Evolutionary conservation across 345 rosid genomes (phyloP).

Genomic region (Cardamine resedifolia): DNA sequence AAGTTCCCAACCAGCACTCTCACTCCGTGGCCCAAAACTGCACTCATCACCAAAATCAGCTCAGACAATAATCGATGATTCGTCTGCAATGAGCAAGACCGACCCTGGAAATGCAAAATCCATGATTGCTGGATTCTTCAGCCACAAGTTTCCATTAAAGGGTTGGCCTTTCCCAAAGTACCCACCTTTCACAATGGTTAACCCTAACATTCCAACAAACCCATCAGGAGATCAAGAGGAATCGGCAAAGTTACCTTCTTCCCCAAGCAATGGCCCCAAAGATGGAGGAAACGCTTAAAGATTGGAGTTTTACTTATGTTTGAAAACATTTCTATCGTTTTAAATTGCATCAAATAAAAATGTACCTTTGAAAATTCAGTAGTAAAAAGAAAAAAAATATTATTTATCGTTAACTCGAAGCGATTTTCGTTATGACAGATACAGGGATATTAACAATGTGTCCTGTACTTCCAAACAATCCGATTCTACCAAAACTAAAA

Average conservation of each 20-base stretch:
- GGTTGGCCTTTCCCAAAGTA: conserved; percentile 35
- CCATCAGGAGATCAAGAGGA: conserved; percentile 33
- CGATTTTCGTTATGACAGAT: conserved; percentile 50
- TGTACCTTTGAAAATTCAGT: conserved; percentile 15
- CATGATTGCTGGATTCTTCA: conserved; percentile 37
- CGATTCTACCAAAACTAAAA: conserved; percentile 77
- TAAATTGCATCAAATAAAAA: conserved; percentile 17
- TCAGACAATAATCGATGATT: conserved; percentile 8
- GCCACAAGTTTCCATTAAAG: conserved; percentile 30
- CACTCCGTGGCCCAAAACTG: conserved; percentile 23
- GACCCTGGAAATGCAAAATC: conserved; percentile 17
- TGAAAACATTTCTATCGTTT: background rate
- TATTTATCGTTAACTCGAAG: conserved; percentile 25
- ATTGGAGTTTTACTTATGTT: conserved; percentile 7
- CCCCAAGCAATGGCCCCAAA: conserved; percentile 26
- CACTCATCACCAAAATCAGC: background rate
- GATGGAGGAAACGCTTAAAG: conserved; percentile 34
- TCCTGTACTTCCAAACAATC: conserved; percentile 65
- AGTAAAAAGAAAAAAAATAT: background rate
- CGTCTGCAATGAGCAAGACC: conserved; percentile 21
- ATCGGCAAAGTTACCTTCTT: conserved; percentile 30
- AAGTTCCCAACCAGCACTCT: conserved; percentile 25
- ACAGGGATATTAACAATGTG: conserved; percentile 76
- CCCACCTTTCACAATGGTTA: conserved; percentile 36
- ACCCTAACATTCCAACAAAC: conserved; percentile 34